Base-by-base conservation (phyloP, 1,139 yeast species). In the Candida pseudoviswanathii region DNA sequence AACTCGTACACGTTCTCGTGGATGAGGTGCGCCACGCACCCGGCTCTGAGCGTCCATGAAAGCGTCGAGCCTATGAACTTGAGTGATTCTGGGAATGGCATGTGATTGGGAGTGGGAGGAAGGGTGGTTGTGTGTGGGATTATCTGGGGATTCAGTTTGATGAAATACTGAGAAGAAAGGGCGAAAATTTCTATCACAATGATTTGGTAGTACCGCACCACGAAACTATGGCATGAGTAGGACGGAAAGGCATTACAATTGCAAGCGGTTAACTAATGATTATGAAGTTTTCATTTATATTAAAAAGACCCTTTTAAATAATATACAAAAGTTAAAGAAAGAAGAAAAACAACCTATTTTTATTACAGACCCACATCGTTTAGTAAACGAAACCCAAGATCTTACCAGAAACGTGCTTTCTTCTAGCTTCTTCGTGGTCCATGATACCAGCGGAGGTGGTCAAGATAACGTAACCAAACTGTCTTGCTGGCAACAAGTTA, bases 391-490 rank as follows among this genome's bases (percentile, higher is more conserved):
- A 92, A 68, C 98, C 98, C 71, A 92, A 85, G 70, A 92, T 86
- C 81, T 92, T 92, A 76, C 98, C 98, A 64, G 97, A 90, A 64
- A 92, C 98, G 78, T 94, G 98, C 89, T 94, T 94, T 86, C 98
- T 89, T 86, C 97, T 91, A 66, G 99, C 99, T 82, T 94, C 99
- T 82, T 94, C 99, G 81, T 94, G 99, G 83, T 94, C 98, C 97
- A 94, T 91, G 66, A 94, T 94, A 80, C 99, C 99, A 66, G 98
- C 97, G 66, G 99, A 94, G 64, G 99, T 94, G 75, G 99, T 92
- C 71, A 92, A 85, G 73, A 92, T 88, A 70, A 92, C 91, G 80
- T 80, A 91, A 80, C 98, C 98, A 69, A 92, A 92, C 79, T 92
- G 98, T 87, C 98, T 90, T 59, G 98, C 96, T 70, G 98, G 98